Evolutionary conservation across 1,139 yeast species (phyloP).

Genomic region (Protomyces gravidus): DNA sequence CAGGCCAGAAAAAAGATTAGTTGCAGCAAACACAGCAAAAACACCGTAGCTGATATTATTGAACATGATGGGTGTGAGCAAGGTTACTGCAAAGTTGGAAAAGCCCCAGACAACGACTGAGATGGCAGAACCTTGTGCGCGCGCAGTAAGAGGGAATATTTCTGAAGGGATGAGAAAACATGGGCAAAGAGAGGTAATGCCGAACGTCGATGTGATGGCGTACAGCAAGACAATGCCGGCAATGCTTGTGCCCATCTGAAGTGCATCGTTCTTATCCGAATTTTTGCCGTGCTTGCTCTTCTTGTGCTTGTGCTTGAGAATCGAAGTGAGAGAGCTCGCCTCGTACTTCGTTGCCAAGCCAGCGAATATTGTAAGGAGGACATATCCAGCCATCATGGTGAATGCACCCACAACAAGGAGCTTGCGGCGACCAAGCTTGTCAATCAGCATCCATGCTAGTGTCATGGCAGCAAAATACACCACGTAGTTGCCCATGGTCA

Average conservation of each 20-base stretch:
- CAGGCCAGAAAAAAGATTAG: constrained; percentile 11
- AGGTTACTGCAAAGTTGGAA: constrained; percentile 20
- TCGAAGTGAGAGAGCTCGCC: background rate
- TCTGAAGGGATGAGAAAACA: constrained; percentile 23
- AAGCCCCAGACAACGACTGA: constrained; percentile 25
- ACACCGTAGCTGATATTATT: constrained; percentile 16
- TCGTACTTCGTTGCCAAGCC: constrained; percentile 20
- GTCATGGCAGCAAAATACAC: constrained; percentile 22
- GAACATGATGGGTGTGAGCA: constrained; percentile 25
- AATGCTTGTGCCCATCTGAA: constrained; percentile 12
- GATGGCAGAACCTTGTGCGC: constrained; percentile 26
- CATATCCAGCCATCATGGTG: constrained; percentile 6
- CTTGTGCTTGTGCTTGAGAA: background rate
- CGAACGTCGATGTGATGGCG: constrained; percentile 21
- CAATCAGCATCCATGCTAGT: constrained; percentile 24
- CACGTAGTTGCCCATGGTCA: constrained; percentile 26
- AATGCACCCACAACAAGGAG: constrained; percentile 12
- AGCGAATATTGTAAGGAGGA: constrained; percentile 15
- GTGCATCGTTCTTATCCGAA: background rate
- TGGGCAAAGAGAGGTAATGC: constrained; percentile 23
- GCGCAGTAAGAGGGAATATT: constrained; percentile 23
- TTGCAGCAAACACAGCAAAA: constrained; percentile 14
- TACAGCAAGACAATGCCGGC: constrained; percentile 16
- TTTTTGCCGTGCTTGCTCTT: background rate
- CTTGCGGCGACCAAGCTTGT: constrained; percentile 16